Evolutionary conservation across 805 yeast species (phyloP), one percentile per base, ranked within the genome.

Genomic region (Kuraishia hungarica): DNA sequence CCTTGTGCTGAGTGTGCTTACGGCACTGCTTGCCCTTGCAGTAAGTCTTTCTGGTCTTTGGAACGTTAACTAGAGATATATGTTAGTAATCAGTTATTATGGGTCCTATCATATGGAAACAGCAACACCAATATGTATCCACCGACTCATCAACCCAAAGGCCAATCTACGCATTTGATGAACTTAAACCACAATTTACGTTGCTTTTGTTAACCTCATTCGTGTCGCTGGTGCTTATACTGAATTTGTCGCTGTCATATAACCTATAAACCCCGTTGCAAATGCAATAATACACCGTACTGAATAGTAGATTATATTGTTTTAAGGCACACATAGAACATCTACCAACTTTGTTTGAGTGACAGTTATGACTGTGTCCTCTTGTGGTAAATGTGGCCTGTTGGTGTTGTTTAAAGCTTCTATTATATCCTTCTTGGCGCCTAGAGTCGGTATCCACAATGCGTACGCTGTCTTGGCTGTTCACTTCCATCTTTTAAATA

Each of bases 1-100:
- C 99, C 86, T 93, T 94, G 96, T 94, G 99, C 82, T 91, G 97
- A 74, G 98, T 93, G 94, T 94, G 99, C 83, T 91, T 90, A 75
- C 96, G 89, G 87, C 99, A 94, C 76, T 84, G 84, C 84, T 89
- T 94, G 83, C 97, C 97, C 84, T 92, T 93, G 85, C 99, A 94
- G 91, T 88, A 94, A 79, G 99, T 94, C 84, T 88, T 91, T 89
- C 98, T 92, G 82, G 97, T 92, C 89, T 94, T 94, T 84, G 99
- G 99, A 83, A 94, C 96, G 96, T 94, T 94, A 84, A 94, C 99
- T 93, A 76, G 59, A 62, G 47, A 50, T 52, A 55, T 51, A 43
- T 54, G 67, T 67, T 65, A 66, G 67, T 66, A 65, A 54, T 39
- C 20, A 10, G 54, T 17, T 50, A 13, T 51, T 23, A 39, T 28